phyloP scores from a whole-genome alignment of 2,329 filamentous ascomycete genomes.

The Tolypocladium tropicale region DNA sequence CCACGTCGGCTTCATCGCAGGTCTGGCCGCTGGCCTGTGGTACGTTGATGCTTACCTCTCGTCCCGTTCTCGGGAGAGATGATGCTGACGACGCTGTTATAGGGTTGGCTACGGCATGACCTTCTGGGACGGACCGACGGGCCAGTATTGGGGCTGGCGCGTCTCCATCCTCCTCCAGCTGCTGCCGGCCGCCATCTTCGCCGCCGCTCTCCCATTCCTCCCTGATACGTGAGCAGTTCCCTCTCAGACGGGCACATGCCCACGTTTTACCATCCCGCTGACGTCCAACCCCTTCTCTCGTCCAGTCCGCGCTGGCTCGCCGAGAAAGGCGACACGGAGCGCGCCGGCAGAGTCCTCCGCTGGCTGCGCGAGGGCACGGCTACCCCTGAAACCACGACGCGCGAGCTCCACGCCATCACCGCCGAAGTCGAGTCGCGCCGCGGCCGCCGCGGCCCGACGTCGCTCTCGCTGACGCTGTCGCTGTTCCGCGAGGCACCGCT shows the following conservation, averaged over 20 bases:
- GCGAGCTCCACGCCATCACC: constrained; percentile 36
- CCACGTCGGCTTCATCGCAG: constrained; percentile 46
- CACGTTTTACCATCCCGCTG: background rate
- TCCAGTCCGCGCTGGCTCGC: constrained; percentile 47
- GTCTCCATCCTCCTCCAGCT: constrained; percentile 41
- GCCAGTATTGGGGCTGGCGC: constrained; percentile 41
- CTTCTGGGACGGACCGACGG: constrained; percentile 35
- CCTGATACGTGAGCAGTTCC: constrained; percentile 42
- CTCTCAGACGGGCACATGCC: background rate
- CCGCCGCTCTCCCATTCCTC: constrained; percentile 37
- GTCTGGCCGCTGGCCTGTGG: constrained; percentile 45
- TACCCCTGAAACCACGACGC: constrained; percentile 23
- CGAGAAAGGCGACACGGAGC: constrained; percentile 33
- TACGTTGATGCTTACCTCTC: constrained; percentile 15
- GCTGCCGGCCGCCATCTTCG: constrained; percentile 39
- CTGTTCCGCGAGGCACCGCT: constrained; percentile 38
- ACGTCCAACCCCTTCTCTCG: too few relatives aligned
- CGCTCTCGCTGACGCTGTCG: constrained; percentile 16
- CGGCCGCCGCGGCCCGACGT: constrained; percentile 11
- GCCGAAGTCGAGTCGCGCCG: constrained; percentile 29
- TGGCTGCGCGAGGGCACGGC: constrained; percentile 38
- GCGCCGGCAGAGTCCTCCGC: constrained; percentile 31
- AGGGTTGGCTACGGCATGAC: constrained; percentile 48
- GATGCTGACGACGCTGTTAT: background rate
- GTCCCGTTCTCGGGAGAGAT: background rate